Evolutionary conservation across 306 rosid species (phyloP), one percentile per base, ranked within the genome.

Genomic region (Medicago lupulina): DNA sequence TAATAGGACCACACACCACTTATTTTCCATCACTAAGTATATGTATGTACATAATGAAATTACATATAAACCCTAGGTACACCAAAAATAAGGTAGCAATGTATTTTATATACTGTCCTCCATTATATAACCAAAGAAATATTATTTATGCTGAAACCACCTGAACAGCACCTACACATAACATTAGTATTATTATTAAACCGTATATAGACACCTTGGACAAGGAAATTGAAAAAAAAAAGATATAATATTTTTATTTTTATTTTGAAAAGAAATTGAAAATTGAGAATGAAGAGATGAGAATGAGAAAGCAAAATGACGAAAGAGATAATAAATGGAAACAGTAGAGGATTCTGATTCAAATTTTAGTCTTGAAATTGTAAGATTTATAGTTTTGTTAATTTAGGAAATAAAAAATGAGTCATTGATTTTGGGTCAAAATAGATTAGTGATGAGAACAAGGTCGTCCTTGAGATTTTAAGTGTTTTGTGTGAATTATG

Each of bases 1-100:
- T 72, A 75, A 69, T 38, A 77, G 89, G 87, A 80, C 88, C 87
- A 86, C 89, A 79, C 86, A 79, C 86, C 87, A 86, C 88, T 61
- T 59, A 73, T 15, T 67, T 67, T 40, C 70, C 74, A 62, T 81
- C 80, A 64, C 67, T 55, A 3, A 39, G 59, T 44, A 38, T 34
- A 63, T 6, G 4, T 34, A 63, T 6, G 4, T 16, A 38, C 9
- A 41, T 0, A 41, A 0, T 47, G 10, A 82, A 84, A 13, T 84
- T 79, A 82, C 86, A 59, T 0, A n/a, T 79, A 61, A 80, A 67
- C 83, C 86, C 80, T 68, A 9, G 4, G 19, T 53, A 53, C 70
- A 67, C 46, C 63, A 21, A 70, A 71, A 74, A 41, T 77, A 69
- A 74, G 71, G 76, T 46, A 79, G 11, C 17, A 10, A 15, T 61